phyloP scores from a whole-genome alignment of 2,329 filamentous ascomycete species.

The Aspergillus nomiae region DNA sequence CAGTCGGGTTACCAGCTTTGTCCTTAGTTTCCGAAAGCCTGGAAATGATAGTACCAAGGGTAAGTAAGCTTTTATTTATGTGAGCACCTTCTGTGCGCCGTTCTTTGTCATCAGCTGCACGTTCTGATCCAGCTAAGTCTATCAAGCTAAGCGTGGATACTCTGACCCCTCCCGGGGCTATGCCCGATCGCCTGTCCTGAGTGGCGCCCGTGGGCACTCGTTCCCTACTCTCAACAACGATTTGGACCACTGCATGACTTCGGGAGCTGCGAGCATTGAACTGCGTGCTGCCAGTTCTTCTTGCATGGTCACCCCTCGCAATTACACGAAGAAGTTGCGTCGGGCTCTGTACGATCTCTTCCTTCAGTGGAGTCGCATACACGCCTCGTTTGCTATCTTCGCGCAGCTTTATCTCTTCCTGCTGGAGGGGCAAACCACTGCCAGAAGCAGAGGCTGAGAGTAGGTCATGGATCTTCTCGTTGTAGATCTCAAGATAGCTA shows the following conservation, averaged over 20 bases:
- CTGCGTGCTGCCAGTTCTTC: constrained; percentile 90
- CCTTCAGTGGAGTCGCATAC: constrained; percentile 92
- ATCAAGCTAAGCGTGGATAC: constrained; percentile 95
- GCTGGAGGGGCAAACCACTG: constrained; percentile 55
- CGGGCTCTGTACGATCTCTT: constrained; percentile 97
- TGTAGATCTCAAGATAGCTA: constrained; percentile 98
- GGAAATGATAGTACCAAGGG: constrained; percentile 91
- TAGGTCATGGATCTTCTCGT: constrained; percentile 94
- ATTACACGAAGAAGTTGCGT: constrained; percentile 95
- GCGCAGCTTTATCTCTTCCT: constrained; percentile 95
- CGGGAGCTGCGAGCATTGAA: constrained; percentile 96
- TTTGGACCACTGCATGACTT: constrained; percentile 97
- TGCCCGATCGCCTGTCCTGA: constrained; percentile 66
- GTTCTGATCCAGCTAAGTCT: constrained; percentile 93
- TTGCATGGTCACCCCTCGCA: constrained; percentile 85
- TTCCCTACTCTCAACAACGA: constrained; percentile 95
- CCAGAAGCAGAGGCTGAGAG: constrained; percentile 69
- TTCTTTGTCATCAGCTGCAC: constrained; percentile 93
- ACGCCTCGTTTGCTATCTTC: constrained; percentile 96
- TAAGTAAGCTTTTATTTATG: constrained; percentile 97
- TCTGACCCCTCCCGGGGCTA: constrained; percentile 83
- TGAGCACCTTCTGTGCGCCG: constrained; percentile 91
- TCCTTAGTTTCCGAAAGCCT: constrained; percentile 89
- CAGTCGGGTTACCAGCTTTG: constrained; percentile 69
- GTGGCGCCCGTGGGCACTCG: constrained; percentile 63